These are phyloP conservation scores for Cicer judaicum DNA, from an alignment of 306 rosid genomes.

Conservation along the genomic window DNA sequence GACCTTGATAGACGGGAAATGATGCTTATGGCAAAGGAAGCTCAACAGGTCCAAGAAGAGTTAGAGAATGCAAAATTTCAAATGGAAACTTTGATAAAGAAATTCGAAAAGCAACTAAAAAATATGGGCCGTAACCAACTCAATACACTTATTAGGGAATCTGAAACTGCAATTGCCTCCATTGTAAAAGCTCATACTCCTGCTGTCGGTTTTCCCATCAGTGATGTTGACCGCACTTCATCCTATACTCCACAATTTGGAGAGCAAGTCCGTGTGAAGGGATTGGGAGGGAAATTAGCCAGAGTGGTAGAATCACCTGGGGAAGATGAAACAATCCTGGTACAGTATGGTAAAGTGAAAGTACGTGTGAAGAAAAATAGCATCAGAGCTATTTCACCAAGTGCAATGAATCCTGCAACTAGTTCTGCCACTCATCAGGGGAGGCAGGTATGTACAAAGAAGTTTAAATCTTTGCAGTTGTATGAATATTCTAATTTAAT, in stretches of 20 bases:
- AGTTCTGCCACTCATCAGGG: constrained; percentile 50
- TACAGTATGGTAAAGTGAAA: constrained; percentile 86
- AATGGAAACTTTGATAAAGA: constrained; percentile 63
- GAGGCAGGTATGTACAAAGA: constrained; percentile 62
- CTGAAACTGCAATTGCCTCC: constrained; percentile 76
- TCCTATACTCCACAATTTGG: constrained; percentile 72
- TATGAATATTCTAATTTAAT: constrained; percentile 17
- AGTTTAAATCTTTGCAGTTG: constrained; percentile 13
- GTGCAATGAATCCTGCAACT: constrained; percentile 49
- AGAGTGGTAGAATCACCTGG: constrained; percentile 73
- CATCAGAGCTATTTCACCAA: constrained; percentile 58
- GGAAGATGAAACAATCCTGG: constrained; percentile 69
- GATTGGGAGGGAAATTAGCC: constrained; percentile 76
- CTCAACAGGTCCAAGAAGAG: constrained; percentile 64
- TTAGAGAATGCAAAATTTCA: constrained; percentile 64
- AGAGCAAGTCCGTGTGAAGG: constrained; percentile 71
- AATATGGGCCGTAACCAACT: constrained; percentile 55
- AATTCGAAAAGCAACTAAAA: constrained; percentile 72
- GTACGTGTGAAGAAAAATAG: constrained; percentile 80
- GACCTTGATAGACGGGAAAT: constrained; percentile 75
- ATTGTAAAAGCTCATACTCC: constrained; percentile 66
- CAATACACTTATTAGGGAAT: constrained; percentile 67
- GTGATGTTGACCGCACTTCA: constrained; percentile 48
- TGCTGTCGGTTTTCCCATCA: constrained; percentile 42
- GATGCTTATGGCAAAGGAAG: constrained; percentile 74